Evolutionary conservation across 768 basidiomycete genomes (phyloP), one percentile per base, ranked within the genome.

Genomic region (Leccinum aurantiacum): DNA sequence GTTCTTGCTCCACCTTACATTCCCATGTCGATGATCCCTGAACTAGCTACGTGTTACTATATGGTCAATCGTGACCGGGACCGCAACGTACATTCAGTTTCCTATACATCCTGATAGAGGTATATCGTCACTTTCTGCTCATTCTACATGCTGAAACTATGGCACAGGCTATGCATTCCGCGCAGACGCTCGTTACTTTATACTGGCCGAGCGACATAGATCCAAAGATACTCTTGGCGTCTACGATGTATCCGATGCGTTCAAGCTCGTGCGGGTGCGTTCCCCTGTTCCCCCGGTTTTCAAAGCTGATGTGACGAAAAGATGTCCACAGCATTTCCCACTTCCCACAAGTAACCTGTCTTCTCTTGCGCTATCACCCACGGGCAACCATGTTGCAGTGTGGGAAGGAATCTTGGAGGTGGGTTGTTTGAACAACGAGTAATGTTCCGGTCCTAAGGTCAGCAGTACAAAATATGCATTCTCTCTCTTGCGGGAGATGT

Each of bases 351-450:
- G 82, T 5, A 86, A 88, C 14, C 69, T 94, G 46, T 79, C 88
- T 7, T 90, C 89, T 0, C 68, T 95, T 35, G 78, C 86, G 2
- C 74, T 94, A 24, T 94, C 93, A 19, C 91, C 93, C 2, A 85
- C 79, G 1, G 91, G 91, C 8, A 87, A 85, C 63, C 75, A 88
- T 72, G 64, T 94, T 41, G 91, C 91, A 4, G 79, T 89, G 1
- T 95, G 91, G 91, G 92, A 95, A 71, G 87, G 89, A 2, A 82
- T 88, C 10, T 73, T 93, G n/a, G 90, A 95, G 79, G 92, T 91
- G 62, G 27, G 78, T 60, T n/a, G 4, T n/a, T 44, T 44, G 15
- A 52, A 27, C 15, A 13, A 41, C 17, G 37, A 31, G 19, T 41
- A 3, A 47, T 56, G 41, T 55, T 41, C 41, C 41, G 50, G 25